These are phyloP conservation scores for Trichomonascus vanleenenianus DNA, from an alignment of 805 yeast genomes.

Conservation along the genomic window DNA sequence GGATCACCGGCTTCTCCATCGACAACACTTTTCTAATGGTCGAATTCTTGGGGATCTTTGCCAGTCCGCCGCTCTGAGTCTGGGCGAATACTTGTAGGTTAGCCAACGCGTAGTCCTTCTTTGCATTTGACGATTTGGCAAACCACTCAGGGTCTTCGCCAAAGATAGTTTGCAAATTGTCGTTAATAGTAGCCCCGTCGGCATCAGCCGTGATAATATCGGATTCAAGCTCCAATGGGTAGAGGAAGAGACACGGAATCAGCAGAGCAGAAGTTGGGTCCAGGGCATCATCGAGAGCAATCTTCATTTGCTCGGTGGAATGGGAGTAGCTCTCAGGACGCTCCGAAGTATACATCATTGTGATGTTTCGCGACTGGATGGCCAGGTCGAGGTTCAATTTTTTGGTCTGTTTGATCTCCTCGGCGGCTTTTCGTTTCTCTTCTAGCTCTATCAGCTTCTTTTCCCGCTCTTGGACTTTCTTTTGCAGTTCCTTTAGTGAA, in stretches of 20 bases:
- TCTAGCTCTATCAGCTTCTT: constrained; percentile 20
- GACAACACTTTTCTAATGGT: constrained; percentile 57
- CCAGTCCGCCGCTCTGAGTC: constrained; percentile 73
- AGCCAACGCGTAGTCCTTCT: constrained; percentile 45
- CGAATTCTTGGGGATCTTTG: constrained; percentile 74
- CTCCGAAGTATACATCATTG: constrained; percentile 39
- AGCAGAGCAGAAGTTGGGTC: constrained; percentile 59
- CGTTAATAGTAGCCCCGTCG: constrained; percentile 61
- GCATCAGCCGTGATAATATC: constrained; percentile 72
- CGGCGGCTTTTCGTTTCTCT: constrained; percentile 20
- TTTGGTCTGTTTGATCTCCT: constrained; percentile 30
- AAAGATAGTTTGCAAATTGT: constrained; percentile 51
- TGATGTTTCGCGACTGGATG: constrained; percentile 49
- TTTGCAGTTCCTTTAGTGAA: constrained; percentile 42
- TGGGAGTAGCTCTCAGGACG: too few relatives aligned
- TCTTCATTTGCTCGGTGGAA: constrained; percentile 23
- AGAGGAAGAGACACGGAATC: constrained; percentile 73
- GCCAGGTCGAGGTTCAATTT: constrained; percentile 48
- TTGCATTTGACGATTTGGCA: constrained; percentile 46
- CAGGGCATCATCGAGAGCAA: constrained; percentile 21
- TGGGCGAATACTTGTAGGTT: constrained; percentile 73
- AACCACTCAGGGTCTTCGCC: constrained; percentile 67
- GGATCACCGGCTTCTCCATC: constrained; percentile 56
- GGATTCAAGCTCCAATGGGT: constrained; percentile 78
- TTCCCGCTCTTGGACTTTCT: constrained; percentile 35